Evolutionary conservation across 495 filamentous ascomycete genomes (phyloP), one percentile per base, ranked within the genome.

Genomic region (Aspergillus carlsbadensis): DNA sequence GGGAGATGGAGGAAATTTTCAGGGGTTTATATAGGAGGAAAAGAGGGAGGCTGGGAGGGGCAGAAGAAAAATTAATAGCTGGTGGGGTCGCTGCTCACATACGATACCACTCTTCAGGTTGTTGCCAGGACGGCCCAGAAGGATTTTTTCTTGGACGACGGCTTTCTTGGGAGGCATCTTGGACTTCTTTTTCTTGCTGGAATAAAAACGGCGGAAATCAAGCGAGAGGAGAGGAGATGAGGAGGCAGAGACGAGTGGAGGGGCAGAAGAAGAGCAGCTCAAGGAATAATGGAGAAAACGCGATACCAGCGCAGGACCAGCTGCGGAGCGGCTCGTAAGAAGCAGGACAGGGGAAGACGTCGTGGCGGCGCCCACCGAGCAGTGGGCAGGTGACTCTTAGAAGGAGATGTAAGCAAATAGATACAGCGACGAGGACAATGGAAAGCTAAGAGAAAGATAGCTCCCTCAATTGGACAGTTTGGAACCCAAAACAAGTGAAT

Each of bases 41-140:
- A 67, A 57, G 31, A 36, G 15, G 56, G 56, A 47, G 56, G 69
- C 59, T 70, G 68, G 67, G 63, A 57, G 56, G 60, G 65, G 66
- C 65, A 65, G 62, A 65, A 64, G 44, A 43, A 54, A 54, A 66
- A 67, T 65, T 65, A 68, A 62, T 52, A 58, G 50, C 44, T 44
- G 60, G 70, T 72, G 71, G 76, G 70, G 73, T 65, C 69, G 52
- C 53, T 70, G 74, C 78, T 78, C 78, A 86, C 90, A 82, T 87
- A 96, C 95, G 85, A 99, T 99, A 82, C 95, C 95, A 78, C 90
- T 95, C 85, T 98, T 99, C 76, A 99, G 78, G 79, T 86, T 97
- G 81, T 99, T 99, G 65, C 95, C 95, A 54, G 95, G 95, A 68
- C 95, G 84, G 69, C 95, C 95, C 70, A 99, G 81, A 55, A 77